Evolutionary conservation across 495 filamentous ascomycete genomes (phyloP).

Genomic region (Daldinia caldariorum): DNA sequence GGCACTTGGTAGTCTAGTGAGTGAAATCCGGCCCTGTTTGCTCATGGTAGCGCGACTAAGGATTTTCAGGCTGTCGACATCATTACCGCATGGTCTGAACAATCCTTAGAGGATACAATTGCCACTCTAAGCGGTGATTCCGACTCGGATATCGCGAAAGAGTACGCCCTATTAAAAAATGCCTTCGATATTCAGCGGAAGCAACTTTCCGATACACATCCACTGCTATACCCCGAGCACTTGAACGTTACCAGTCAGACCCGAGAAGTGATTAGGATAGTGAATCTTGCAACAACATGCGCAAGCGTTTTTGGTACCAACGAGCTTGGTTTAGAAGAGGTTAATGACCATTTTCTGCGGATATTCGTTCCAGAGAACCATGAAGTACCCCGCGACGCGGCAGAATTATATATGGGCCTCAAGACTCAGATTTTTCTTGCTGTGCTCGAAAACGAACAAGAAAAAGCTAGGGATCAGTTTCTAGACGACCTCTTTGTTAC

Average conservation of each 20-base stretch:
- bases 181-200: slow-evolving; percentile 85
- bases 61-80: slow-evolving; percentile 55
- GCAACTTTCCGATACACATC: slow-evolving; percentile 74
- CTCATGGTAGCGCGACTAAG: slow-evolving; percentile 19
- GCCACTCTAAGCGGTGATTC: slow-evolving; percentile 72
- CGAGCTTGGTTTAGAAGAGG: slow-evolving; percentile 81
- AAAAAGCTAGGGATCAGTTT: slow-evolving; percentile 71
- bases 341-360: slow-evolving; percentile 85
- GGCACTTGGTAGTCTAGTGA: slow-evolving; percentile 53
- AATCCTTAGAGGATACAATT: slow-evolving; percentile 68
- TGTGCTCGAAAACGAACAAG: slow-evolving; percentile 65
- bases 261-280: slow-evolving; percentile 80
- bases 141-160: slow-evolving; percentile 78
- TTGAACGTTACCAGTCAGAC: slow-evolving; percentile 67
- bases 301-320: slow-evolving; percentile 83
- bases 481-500: slow-evolving; percentile 79
- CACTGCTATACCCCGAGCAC: slow-evolving; percentile 76
- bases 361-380: slow-evolving; percentile 83
- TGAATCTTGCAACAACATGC: slow-evolving; percentile 87
- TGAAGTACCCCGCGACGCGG: slow-evolving; percentile 75
- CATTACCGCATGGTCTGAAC: slow-evolving; percentile 56
- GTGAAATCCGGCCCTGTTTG: slow-evolving; percentile 10
- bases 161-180: slow-evolving; percentile 81
- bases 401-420: slow-evolving; percentile 78
- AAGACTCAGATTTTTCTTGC: slow-evolving; percentile 89